These are phyloP conservation scores for Fusarium humuli DNA, from an alignment of 2,329 filamentous ascomycete genomes.

Conservation along the genomic window DNA sequence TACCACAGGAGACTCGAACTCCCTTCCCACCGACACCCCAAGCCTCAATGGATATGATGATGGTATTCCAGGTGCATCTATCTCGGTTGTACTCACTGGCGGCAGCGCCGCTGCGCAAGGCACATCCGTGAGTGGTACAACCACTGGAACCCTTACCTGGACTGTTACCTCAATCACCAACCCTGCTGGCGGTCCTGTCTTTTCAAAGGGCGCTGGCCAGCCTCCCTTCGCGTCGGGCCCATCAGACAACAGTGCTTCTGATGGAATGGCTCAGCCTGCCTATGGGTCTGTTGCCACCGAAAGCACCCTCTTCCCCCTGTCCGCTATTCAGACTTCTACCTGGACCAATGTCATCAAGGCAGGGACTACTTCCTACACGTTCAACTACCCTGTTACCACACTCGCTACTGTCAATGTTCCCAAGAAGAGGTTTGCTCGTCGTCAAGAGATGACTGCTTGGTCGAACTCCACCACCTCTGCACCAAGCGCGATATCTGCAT, in stretches of 20 bases:
- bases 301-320: constrained; percentile 42
- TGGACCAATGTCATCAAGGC: constrained; percentile 56
- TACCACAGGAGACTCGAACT: constrained; percentile 15
- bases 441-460: constrained; percentile 50
- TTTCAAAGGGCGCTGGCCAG: constrained; percentile 33
- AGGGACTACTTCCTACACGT: constrained; percentile 55
- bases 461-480: constrained; percentile 48
- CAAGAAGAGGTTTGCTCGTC: constrained; percentile 45
- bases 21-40: constrained; percentile 31
- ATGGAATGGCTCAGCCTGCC: constrained; percentile 30
- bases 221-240: constrained; percentile 35
- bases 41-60: constrained; percentile 47
- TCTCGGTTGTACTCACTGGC: constrained; percentile 37
- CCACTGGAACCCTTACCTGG: constrained; percentile 41
- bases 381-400: constrained; percentile 55
- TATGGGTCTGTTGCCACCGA: constrained; percentile 44
- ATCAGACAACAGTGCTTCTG: constrained; percentile 24
- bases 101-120: constrained; percentile 32
- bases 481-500: constrained; percentile 15
- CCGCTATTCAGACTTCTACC: constrained; percentile 50
- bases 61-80: constrained; percentile 17
- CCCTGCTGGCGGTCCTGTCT: constrained; percentile 36
- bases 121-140: constrained; percentile 33
- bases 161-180: constrained; percentile 44
- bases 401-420: constrained; percentile 51